Conservation (phyloP, 108 stramenopile genomes). For the Epipyxis sp. region DNA sequence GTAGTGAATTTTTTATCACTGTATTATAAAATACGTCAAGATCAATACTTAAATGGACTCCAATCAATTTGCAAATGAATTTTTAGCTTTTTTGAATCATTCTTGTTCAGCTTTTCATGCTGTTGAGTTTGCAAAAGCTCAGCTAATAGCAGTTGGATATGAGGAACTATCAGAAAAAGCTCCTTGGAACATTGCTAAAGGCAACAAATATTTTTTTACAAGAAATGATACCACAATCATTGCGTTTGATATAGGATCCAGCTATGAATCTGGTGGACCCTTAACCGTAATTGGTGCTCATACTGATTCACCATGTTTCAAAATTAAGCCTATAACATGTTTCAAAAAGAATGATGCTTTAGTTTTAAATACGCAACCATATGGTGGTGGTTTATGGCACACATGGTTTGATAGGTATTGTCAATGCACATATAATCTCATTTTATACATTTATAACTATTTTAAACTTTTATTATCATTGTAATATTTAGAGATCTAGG, state of each 20-base stretch:
- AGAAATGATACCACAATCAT: constrained; percentile 82
- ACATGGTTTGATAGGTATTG: constrained; percentile 94
- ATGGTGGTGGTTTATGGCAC: constrained; percentile 94
- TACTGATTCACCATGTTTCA: constrained; percentile 85
- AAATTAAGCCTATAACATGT: constrained; percentile 77
- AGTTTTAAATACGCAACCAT: constrained; percentile 81
- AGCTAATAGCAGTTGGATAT: constrained; percentile 44
- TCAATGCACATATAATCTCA: too few relatives aligned
- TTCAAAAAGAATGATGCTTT: constrained; percentile 40
- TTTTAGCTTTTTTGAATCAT: constrained; percentile 51
- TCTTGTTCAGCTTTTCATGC: constrained; percentile 51
- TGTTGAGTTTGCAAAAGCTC: constrained; percentile 34
- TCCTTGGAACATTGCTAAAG: constrained; percentile 38
- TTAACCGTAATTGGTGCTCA: constrained; percentile 90
- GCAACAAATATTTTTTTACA: constrained; percentile 82
- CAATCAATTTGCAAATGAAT: constrained; percentile 35
- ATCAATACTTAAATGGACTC: too few relatives aligned
- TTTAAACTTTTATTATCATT: too few relatives aligned
- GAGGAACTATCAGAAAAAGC: constrained; percentile 42
- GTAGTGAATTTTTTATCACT: too few relatives aligned
- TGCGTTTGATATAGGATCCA: constrained; percentile 80
- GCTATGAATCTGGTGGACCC: constrained; percentile 48
- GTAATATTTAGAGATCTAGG: background rate
- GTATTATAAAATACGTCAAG: too few relatives aligned
- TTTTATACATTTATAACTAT: too few relatives aligned